A percentile compares a stretch with the other conserved stretches of the same genome.
Evolutionary conservation across 2,329 filamentous ascomycete species (phyloP).

Genomic region (Colletotrichum euphorbiae): DNA sequence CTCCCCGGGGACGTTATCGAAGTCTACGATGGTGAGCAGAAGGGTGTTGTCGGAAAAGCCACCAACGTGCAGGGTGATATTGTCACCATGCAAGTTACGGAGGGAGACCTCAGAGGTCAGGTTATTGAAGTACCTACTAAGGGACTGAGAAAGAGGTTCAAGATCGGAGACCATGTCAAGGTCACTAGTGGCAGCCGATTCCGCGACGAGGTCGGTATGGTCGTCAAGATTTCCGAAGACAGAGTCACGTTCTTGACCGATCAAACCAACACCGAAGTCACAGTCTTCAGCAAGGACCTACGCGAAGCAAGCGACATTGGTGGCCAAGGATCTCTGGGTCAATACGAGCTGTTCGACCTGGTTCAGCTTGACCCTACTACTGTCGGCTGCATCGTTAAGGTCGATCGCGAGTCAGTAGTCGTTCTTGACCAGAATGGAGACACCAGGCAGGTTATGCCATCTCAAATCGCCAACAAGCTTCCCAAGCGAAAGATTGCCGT

Average conservation of each 20-base stretch:
- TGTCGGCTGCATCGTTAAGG: constrained; percentile 92
- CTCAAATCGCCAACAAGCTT: constrained; percentile 91
- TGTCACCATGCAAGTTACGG: constrained; percentile 85
- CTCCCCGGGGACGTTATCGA: constrained; percentile 96
- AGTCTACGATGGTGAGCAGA: constrained; percentile 95
- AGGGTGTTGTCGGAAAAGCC: constrained; percentile 87
- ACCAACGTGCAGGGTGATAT: constrained; percentile 91
- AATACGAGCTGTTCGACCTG: constrained; percentile 92
- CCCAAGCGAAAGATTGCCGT: constrained; percentile 86
- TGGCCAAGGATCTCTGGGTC: constrained; percentile 84
- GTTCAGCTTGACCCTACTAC: constrained; percentile 94
- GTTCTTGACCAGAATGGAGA: constrained; percentile 93
- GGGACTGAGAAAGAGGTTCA: constrained; percentile 92
- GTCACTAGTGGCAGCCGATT: constrained; percentile 96
- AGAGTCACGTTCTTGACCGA: constrained; percentile 93
- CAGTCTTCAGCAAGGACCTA: constrained; percentile 97
- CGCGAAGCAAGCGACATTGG: constrained; percentile 93
- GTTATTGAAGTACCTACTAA: constrained; percentile 93
- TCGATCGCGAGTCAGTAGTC: constrained; percentile 91
- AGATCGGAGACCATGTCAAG: constrained; percentile 95
- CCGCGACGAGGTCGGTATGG: constrained; percentile 95
- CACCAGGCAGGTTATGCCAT: constrained; percentile 84
- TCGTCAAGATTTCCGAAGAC: constrained; percentile 92
- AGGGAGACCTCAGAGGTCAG: constrained; percentile 85
- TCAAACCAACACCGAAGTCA: constrained; percentile 92